Percentiles rank a stretch among this genome's conserved stretches.
Evolutionary conservation across 2,329 filamentous ascomycete genomes (phyloP).

Genomic region (Tolypocladium ovalisporum): DNA sequence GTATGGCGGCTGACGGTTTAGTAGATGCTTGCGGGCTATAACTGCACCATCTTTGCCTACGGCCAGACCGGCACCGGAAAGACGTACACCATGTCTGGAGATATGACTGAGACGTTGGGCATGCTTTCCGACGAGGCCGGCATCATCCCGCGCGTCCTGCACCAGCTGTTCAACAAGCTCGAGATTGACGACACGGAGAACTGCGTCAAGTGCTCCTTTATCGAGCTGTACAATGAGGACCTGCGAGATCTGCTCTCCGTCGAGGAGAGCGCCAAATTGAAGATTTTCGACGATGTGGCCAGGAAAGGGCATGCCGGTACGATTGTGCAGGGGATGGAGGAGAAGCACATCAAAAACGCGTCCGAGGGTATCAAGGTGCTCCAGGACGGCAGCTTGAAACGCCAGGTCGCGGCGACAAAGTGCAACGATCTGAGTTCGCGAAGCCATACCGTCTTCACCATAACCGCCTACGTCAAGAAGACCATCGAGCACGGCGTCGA

Average conservation of each 20-base stretch:
- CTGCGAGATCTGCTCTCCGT: constrained; percentile 75
- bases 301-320: constrained; percentile 79
- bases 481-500: constrained; percentile 73
- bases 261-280: constrained; percentile 78
- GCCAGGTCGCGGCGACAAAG: constrained; percentile 98
- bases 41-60: constrained; percentile 98
- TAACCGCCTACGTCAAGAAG: constrained; percentile 83
- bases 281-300: constrained; percentile 86
- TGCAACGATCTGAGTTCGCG: constrained; percentile 97
- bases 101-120: constrained; percentile 80
- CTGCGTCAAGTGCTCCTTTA: constrained; percentile 95
- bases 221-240: constrained; percentile 97
- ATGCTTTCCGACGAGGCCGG: constrained; percentile 85
- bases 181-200: constrained; percentile 70
- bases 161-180: constrained; percentile 77
- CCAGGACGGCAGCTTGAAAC: constrained; percentile 79
- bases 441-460: constrained; percentile 95
- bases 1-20: constrained; percentile 1
- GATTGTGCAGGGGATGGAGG: constrained; percentile 94
- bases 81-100: constrained; percentile 98
- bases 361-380: constrained; percentile 79
- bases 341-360: constrained; percentile 81
- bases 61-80: constrained; percentile 97
- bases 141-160: constrained; percentile 85
- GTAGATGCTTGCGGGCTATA: constrained; percentile 86